Evolutionary conservation across 2,329 filamentous ascomycete genomes (phyloP).

Genomic region (Alternaria gaisen): DNA sequence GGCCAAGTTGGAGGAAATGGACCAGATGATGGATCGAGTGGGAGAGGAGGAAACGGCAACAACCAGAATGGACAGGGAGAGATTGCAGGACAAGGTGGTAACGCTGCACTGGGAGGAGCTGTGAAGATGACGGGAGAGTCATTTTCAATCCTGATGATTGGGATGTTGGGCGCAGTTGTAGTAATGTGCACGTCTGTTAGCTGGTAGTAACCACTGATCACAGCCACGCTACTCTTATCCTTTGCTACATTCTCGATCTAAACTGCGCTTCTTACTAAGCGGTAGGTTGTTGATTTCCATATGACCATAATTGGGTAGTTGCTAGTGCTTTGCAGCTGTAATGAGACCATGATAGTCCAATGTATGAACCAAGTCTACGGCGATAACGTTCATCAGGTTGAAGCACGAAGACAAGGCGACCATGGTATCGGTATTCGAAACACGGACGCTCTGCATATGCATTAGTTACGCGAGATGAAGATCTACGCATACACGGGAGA

Average conservation of each 20-base stretch:
- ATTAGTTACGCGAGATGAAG: background rate
- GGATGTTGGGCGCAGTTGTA: constrained; percentile 20
- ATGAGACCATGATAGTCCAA: background rate
- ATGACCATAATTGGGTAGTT: too few species aligned
- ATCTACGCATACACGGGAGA: background rate
- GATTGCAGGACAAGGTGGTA: constrained; percentile 12
- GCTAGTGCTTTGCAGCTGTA: background rate
- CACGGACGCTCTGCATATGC: background rate
- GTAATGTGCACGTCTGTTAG: constrained; percentile 22
- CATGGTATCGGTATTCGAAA: too few species aligned
- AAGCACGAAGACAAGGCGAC: too few species aligned
- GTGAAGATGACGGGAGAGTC: constrained; percentile 18
- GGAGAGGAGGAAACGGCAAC: background rate
- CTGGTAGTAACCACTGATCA: constrained; percentile 1
- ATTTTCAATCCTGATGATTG: constrained; percentile 22
- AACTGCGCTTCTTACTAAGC: too few species aligned
- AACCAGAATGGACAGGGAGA: constrained; percentile 17
- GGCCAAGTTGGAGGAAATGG: constrained; percentile 38
- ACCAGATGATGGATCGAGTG: constrained; percentile 23
- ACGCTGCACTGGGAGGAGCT: constrained; percentile 16
- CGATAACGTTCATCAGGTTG: too few species aligned
- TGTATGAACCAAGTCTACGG: too few species aligned
- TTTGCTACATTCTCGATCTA: too few species aligned
- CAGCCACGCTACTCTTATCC: background rate
- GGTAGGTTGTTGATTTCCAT: too few species aligned